Evolutionary conservation across 2,329 filamentous ascomycete genomes (phyloP).

Genomic region (Aspergillus latus): DNA sequence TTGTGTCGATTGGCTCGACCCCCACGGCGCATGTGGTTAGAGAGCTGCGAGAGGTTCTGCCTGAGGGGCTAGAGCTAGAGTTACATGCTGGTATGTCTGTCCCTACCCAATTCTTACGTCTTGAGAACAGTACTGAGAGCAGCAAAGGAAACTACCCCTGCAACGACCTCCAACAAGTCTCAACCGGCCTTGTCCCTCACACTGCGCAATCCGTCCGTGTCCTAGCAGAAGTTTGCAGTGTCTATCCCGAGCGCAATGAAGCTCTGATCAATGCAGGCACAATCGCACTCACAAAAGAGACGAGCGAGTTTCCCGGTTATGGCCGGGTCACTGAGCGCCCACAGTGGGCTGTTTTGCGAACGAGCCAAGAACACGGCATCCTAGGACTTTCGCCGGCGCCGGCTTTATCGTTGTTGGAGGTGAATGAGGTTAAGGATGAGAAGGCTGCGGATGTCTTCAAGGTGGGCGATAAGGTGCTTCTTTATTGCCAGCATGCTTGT

Average conservation of each 20-base stretch:
- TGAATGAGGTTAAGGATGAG: slow-evolving; percentile 19
- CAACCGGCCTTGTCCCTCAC: slow-evolving; percentile 58
- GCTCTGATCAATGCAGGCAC: slow-evolving; percentile 69
- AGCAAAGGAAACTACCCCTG: slow-evolving; percentile 56
- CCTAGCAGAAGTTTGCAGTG: slow-evolving; percentile 66
- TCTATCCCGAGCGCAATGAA: slow-evolving; percentile 63
- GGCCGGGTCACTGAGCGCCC: slow-evolving; percentile 68
- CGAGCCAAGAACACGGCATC: slow-evolving; percentile 78
- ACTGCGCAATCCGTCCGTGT: slow-evolving; percentile 46
- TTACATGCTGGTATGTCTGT: slow-evolving; percentile 24
- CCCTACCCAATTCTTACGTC: neutral
- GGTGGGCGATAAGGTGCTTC: slow-evolving; percentile 65
- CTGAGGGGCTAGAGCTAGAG: slow-evolving; percentile 20
- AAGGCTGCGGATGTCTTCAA: slow-evolving; percentile 47
- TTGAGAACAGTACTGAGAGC: neutral
- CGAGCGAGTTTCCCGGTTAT: slow-evolving; percentile 67
- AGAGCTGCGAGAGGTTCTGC: slow-evolving; percentile 13
- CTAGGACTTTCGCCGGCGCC: slow-evolving; percentile 53
- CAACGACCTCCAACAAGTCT: slow-evolving; percentile 75
- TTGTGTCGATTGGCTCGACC: slow-evolving; percentile 28
- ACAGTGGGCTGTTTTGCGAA: slow-evolving; percentile 62
- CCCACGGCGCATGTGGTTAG: slow-evolving; percentile 28
- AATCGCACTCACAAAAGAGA: slow-evolving; percentile 69
- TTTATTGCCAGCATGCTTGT: slow-evolving; percentile 81
- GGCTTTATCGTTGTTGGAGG: neutral